Percentiles rank a stretch among this genome's conserved stretches.
These are phyloP conservation scores for Lasiodiplodia gonubiensis DNA, from an alignment of 2,329 filamentous ascomycete species.

Conservation along the genomic window DNA sequence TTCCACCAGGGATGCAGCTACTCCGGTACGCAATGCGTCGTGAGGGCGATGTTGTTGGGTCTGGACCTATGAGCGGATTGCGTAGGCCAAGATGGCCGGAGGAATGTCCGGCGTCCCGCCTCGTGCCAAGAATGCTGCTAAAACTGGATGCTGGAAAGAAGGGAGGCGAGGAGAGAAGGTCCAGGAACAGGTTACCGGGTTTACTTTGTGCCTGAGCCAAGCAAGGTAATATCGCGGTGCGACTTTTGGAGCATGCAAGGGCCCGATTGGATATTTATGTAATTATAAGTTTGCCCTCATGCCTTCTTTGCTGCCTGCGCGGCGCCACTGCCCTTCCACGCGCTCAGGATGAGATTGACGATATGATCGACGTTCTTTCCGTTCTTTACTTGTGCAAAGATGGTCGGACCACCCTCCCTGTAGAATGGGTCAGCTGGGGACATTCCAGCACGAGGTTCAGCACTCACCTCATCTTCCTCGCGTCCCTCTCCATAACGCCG, in stretches of 20 bases:
- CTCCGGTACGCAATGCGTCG: constrained; percentile 2
- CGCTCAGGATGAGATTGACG: constrained; percentile 83
- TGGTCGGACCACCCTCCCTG: constrained; percentile 89
- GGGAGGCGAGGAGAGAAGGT: not conserved
- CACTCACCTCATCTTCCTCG: constrained; percentile 73
- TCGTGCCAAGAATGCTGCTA: constrained; percentile 7
- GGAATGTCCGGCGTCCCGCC: constrained; percentile 9
- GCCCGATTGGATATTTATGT: not conserved
- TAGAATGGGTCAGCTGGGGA: not conserved
- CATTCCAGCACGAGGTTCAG: not conserved
- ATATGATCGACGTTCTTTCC: constrained; percentile 84
- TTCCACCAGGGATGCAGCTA: not conserved
- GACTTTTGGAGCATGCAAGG: constrained; percentile 3
- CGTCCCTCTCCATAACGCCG: constrained; percentile 91
- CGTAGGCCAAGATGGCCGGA: constrained; percentile 9
- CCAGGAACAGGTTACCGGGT: constrained; percentile 7
- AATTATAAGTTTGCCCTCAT: not conserved
- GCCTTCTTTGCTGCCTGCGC: constrained; percentile 39
- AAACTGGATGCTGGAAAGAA: not conserved
- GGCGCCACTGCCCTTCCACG: constrained; percentile 90
- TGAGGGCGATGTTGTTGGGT: not conserved
- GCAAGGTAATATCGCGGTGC: not conserved
- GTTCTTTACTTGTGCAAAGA: constrained; percentile 98
- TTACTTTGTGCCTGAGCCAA: constrained; percentile 14
- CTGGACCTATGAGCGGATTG: not conserved